phyloP scores from a whole-genome alignment of 1,284 basidiomycete genomes.

The Trametes versicolor region DNA sequence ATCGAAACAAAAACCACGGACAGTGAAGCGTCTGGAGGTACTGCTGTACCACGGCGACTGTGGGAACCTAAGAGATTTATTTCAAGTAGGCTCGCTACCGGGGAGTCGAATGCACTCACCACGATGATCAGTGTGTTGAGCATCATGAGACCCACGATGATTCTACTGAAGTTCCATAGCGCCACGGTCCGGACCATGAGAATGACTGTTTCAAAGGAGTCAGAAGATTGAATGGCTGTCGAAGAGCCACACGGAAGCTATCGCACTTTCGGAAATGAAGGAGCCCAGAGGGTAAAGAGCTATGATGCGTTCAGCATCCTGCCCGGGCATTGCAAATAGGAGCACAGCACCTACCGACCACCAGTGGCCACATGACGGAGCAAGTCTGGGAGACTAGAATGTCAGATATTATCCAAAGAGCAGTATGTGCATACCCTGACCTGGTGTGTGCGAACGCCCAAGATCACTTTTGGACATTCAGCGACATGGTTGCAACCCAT shows the following conservation, averaged over 20 bases:
- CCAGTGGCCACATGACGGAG: neutral
- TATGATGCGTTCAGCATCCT: neutral
- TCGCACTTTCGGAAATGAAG: slow-evolving; percentile 9
- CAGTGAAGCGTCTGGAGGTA: slow-evolving; percentile 4
- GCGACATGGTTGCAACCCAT: neutral
- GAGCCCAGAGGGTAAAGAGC: slow-evolving; percentile 9
- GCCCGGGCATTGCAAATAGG: neutral
- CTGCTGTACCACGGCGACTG: neutral
- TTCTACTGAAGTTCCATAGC: slow-evolving; percentile 8
- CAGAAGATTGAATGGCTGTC: neutral
- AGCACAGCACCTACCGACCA: neutral
- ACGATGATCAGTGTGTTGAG: slow-evolving; percentile 3
- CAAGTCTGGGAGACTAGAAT: neutral
- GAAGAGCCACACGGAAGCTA: neutral
- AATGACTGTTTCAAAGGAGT: neutral
- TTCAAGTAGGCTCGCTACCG: no score
- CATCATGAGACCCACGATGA: slow-evolving; percentile 5
- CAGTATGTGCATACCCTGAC: neutral
- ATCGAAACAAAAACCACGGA: neutral
- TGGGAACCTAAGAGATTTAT: slow-evolving; percentile 1
- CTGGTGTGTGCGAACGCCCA: slow-evolving; percentile 3
- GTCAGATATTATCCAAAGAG: neutral
- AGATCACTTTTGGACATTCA: neutral
- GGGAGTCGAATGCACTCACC: neutral
- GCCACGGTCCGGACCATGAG: slow-evolving; percentile 15